phyloP scores from a whole-genome alignment of 257 asterid genomes.

The Solanum ossicruentum region DNA sequence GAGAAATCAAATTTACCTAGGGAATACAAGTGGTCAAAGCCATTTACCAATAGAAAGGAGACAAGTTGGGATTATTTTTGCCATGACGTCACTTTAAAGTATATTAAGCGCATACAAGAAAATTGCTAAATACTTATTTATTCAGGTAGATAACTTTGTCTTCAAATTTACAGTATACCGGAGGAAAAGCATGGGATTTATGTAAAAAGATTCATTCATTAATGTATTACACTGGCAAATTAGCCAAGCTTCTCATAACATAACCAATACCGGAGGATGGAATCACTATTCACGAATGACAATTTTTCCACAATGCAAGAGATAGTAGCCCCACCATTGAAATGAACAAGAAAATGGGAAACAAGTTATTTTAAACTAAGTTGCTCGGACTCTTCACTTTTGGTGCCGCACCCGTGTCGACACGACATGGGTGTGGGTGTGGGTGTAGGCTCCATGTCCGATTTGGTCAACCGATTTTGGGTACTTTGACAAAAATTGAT shows the following conservation, averaged over 20 bases:
- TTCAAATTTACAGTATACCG: background rate
- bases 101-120: background rate
- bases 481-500: too few species aligned
- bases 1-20: background rate
- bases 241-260: background rate
- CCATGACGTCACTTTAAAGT: background rate
- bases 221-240: background rate
- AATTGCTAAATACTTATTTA: background rate
- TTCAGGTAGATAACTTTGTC: background rate
- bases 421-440: too few species aligned
- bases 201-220: background rate
- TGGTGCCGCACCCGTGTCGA: too few species aligned
- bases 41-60: background rate
- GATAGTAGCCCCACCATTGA: background rate
- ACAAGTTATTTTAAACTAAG: background rate
- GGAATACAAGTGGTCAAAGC: background rate
- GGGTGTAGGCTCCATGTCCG: too few species aligned
- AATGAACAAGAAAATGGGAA: background rate
- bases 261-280: background rate
- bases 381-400: too few species aligned
- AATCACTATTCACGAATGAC: background rate
- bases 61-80: background rate
- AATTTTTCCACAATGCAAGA: background rate
- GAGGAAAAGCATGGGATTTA: background rate
- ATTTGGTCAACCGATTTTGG: too few species aligned